A percentile compares a stretch with the other conserved stretches of the same genome.
Conservation (phyloP, 108 stramenopile genomes). For the Cyclotella baltica region DNA sequence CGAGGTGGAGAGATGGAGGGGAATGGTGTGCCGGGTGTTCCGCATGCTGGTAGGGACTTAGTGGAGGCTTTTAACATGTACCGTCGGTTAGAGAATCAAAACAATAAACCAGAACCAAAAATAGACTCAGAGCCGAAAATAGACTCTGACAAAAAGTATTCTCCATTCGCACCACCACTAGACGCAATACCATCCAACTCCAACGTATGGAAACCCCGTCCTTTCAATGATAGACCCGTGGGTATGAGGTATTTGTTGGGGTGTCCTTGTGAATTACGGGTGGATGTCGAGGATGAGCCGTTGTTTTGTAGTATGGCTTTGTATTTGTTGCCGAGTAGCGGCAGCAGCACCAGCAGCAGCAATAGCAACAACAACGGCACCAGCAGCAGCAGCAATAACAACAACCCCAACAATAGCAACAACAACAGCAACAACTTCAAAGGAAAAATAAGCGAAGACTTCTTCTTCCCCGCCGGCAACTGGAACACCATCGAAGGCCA, state of each 20-base stretch:
- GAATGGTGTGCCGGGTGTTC: slow-evolving; percentile 62
- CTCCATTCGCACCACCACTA: slow-evolving; percentile 81
- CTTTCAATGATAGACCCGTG: slow-evolving; percentile 81
- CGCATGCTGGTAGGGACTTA: slow-evolving; percentile 71
- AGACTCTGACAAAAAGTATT: slow-evolving; percentile 19
- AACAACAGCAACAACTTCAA: slow-evolving; percentile 7
- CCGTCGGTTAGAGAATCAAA: slow-evolving; percentile 11
- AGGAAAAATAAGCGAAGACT: slow-evolving; percentile 86
- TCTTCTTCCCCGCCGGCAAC: slow-evolving; percentile 85
- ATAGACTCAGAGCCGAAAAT: background rate
- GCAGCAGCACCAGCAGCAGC: too few relatives aligned
- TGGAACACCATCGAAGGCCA: slow-evolving; percentile 64
- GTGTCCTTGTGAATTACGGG: slow-evolving; percentile 61
- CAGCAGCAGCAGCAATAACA: background rate
- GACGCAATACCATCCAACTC: slow-evolving; percentile 68
- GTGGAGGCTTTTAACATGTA: slow-evolving; percentile 61
- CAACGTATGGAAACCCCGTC: slow-evolving; percentile 75
- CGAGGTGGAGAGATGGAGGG: slow-evolving; percentile 43
- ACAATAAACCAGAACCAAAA: background rate
- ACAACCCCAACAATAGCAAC: slow-evolving; percentile 2
- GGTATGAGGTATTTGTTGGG: slow-evolving; percentile 64
- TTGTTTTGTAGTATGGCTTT: slow-evolving; percentile 76
- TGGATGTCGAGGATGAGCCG: slow-evolving; percentile 69
- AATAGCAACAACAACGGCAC: background rate
- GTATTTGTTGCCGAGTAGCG: slow-evolving; percentile 49